phyloP scores from a whole-genome alignment of 371 early-diverging fungal genomes.

The Apophysomyces variabilis region DNA sequence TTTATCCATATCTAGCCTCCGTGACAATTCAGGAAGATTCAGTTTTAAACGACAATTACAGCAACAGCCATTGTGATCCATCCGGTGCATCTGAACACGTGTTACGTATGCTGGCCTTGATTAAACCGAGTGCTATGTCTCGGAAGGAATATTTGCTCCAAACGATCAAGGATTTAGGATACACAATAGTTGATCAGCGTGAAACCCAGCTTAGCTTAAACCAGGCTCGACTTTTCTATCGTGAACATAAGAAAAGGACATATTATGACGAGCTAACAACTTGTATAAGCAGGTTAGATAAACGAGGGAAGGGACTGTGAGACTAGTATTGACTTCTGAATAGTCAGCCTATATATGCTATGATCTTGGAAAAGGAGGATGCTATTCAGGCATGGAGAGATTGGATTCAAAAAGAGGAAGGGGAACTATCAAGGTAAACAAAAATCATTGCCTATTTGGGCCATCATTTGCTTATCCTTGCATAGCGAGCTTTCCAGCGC shows the following conservation, averaged over 20 bases:
- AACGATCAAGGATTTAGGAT: slow-evolving; percentile 58
- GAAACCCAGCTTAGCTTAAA: slow-evolving; percentile 58
- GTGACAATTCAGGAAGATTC: background rate
- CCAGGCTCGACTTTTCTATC: slow-evolving; percentile 68
- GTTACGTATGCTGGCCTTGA: slow-evolving; percentile 34
- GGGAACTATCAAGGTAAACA: slow-evolving; percentile 53
- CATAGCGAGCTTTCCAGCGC: slow-evolving; percentile 68
- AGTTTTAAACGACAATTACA: background rate
- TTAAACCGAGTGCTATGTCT: slow-evolving; percentile 44
- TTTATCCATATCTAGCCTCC: background rate
- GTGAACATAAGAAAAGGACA: slow-evolving; percentile 68
- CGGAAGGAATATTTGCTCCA: slow-evolving; percentile 64
- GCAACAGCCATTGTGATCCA: background rate
- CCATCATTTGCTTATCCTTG: slow-evolving; percentile 4
- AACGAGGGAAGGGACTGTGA: background rate
- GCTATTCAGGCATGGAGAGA: slow-evolving; percentile 73
- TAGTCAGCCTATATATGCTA: slow-evolving; percentile 52
- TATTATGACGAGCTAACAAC: slow-evolving; percentile 70
- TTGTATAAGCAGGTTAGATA: slow-evolving; percentile 74
- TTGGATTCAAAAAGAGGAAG: slow-evolving; percentile 67
- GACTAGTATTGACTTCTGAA: background rate
- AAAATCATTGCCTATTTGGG: slow-evolving; percentile 3
- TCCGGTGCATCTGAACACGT: slow-evolving; percentile 3
- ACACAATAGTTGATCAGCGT: slow-evolving; percentile 61
- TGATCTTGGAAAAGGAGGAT: slow-evolving; percentile 70